phyloP scores from a whole-genome alignment of 176 grass and related monocot species.

The Lolium rigidum region DNA sequence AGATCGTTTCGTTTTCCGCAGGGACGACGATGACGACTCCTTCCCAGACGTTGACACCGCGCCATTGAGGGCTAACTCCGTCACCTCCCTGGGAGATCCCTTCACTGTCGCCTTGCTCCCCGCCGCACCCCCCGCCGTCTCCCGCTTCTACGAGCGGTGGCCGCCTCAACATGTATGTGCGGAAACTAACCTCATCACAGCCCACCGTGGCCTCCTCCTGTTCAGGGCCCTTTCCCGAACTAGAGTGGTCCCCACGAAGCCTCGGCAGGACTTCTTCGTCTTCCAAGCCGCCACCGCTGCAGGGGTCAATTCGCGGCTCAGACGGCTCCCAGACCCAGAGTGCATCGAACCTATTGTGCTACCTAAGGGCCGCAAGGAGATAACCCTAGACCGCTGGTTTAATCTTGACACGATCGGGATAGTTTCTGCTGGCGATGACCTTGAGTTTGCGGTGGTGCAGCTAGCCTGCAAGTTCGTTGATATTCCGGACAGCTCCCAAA shows the following conservation, averaged over 20 bases:
- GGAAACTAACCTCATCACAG: neutral
- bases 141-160: neutral
- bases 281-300: neutral
- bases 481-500: no score
- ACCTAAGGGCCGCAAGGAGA: accelerated
- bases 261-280: neutral
- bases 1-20: neutral
- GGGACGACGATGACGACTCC: neutral
- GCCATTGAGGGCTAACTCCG: neutral
- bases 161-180: neutral
- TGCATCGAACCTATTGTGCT: neutral
- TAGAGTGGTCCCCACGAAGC: neutral
- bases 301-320: neutral
- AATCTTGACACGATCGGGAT: neutral
- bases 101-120: neutral
- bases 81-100: neutral
- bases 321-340: neutral
- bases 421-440: accelerated
- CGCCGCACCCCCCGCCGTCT: neutral
- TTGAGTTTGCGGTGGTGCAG: neutral
- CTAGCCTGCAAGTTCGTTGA: neutral
- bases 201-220: neutral
- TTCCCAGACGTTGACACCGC: neutral
- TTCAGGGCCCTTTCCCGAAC: neutral
- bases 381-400: neutral